Conservation (phyloP, 176 grass and related monocot genomes). For the Secale cereale region DNA sequence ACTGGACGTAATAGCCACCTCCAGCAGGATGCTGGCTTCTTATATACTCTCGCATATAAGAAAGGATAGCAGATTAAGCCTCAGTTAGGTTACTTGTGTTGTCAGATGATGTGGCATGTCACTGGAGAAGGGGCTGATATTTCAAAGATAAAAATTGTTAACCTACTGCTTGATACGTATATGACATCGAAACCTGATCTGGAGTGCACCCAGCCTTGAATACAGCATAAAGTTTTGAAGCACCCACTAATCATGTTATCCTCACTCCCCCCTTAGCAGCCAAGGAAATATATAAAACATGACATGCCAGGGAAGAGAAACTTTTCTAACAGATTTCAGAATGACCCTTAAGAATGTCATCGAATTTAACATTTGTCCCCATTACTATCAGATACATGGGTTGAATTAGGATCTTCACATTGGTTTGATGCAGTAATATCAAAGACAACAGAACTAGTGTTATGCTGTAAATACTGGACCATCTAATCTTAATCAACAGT, state of each 20-base stretch:
- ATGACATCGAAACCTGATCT: neutral
- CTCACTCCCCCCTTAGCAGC: too few relatives aligned
- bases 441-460: neutral
- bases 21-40: too few relatives aligned
- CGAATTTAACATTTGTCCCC: neutral
- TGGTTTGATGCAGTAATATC: neutral
- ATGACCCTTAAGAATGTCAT: too few relatives aligned
- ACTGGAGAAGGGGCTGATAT: neutral
- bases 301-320: too few relatives aligned
- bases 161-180: neutral
- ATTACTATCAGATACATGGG: neutral
- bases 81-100: neutral
- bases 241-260: neutral
- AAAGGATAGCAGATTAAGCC: too few relatives aligned
- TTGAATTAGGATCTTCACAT: neutral
- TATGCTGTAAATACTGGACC: neutral
- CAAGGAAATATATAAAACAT: too few relatives aligned
- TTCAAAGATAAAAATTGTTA: neutral
- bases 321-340: too few relatives aligned
- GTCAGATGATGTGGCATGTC: neutral
- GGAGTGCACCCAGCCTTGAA: neutral
- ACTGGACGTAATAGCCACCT: too few relatives aligned
- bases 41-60: too few relatives aligned
- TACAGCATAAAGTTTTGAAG: neutral
- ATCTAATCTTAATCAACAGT: neutral